These are phyloP conservation scores for Setaria viridis DNA, from an alignment of 202 grass and related monocot species.

Conservation along the genomic window DNA sequence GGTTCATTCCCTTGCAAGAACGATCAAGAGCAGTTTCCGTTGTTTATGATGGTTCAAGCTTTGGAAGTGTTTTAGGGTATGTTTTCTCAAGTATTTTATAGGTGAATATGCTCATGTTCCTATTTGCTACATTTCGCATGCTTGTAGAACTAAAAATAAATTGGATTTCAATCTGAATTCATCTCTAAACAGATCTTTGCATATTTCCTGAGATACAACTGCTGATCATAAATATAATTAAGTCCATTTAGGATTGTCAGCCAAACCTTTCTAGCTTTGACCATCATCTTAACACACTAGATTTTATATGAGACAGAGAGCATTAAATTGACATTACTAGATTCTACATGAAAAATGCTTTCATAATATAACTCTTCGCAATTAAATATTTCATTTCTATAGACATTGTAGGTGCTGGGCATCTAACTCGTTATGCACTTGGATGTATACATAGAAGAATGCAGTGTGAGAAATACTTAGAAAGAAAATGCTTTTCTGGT, in stretches of 20 bases:
- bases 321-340: no score
- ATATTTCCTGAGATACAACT: not conserved
- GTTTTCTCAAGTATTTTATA: conserved; percentile 38
- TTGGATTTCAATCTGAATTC: not conserved
- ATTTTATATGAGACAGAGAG: no score
- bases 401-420: not conserved
- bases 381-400: not conserved
- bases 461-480: not conserved
- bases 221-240: no score
- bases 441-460: not conserved
- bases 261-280: no score
- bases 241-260: no score
- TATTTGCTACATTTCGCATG: conserved; percentile 30
- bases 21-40: conserved; percentile 92
- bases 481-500: not conserved
- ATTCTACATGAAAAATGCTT: no score
- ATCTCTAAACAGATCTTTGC: conserved; percentile 9
- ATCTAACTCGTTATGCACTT: not conserved
- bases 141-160: not conserved
- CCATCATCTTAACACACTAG: no score
- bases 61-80: conserved; percentile 95
- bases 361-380: no score
- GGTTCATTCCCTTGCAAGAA: conserved; percentile 83
- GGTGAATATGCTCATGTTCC: conserved; percentile 15
- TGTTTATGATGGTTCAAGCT: conserved; percentile 90